Conservation (phyloP, 2,329 filamentous ascomycete species). For the Graphiopsis chlorocephala region DNA sequence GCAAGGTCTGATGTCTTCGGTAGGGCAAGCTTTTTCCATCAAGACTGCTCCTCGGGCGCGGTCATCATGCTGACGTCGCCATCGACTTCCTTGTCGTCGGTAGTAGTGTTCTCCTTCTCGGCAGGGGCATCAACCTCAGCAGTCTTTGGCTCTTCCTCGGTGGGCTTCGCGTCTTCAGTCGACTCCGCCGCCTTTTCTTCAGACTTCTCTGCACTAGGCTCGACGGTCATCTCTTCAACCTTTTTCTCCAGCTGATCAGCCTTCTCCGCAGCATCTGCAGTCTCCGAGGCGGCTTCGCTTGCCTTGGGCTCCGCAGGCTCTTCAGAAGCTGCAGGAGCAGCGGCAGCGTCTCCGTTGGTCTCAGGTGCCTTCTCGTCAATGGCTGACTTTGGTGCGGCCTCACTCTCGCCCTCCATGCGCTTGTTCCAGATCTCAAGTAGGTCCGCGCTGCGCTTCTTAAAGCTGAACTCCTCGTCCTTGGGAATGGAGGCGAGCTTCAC, state of each 20-base stretch:
- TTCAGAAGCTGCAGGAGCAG: constrained; percentile 25
- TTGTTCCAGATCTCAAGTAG: constrained; percentile 89
- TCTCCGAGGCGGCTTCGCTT: constrained; percentile 32
- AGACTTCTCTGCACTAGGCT: constrained; percentile 21
- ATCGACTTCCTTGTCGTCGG: constrained; percentile 16
- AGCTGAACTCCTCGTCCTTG: constrained; percentile 81
- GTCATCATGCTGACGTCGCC: constrained; percentile 24
- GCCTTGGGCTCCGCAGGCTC: constrained; percentile 35
- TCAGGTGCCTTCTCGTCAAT: constrained; percentile 35
- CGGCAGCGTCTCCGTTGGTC: constrained; percentile 20
- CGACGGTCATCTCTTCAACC: constrained; percentile 23
- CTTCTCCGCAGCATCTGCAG: constrained; percentile 25
- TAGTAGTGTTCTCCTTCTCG: constrained; percentile 8
- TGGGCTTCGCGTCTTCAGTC: constrained; percentile 18
- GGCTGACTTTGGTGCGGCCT: constrained; percentile 22
- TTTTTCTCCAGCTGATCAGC: constrained; percentile 22
- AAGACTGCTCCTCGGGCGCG: constrained; percentile 14
- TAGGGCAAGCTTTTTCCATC: not conserved
- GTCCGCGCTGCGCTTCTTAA: constrained; percentile 77
- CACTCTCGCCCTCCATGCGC: constrained; percentile 52
- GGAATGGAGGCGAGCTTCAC: constrained; percentile 84
- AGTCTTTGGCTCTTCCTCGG: constrained; percentile 8
- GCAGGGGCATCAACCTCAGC: not conserved
- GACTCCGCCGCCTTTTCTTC: constrained; percentile 24
- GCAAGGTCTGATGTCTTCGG: not conserved